Base-by-base conservation (phyloP, 352 stramenopile species). In the Phytopythium litorale region DNA sequence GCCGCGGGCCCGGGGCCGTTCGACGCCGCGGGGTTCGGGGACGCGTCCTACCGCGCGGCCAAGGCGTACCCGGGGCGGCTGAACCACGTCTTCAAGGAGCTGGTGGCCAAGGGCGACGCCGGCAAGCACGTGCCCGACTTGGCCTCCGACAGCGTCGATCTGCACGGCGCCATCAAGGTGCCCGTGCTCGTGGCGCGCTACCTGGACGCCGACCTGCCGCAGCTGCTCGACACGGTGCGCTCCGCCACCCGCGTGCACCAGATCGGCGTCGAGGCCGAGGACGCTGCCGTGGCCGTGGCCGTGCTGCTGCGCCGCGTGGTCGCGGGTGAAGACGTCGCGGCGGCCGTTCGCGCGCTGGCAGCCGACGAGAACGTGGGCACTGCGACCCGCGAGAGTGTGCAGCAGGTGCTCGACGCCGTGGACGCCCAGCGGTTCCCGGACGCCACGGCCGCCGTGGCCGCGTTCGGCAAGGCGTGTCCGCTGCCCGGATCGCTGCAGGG, bases 11-110 rank as follows among this genome's bases (percentile, higher is more conserved):
- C 63, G 12, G 12, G 35, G 35, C 35, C 35, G n/a, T 89, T 89
- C 28, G 67, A 75, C 42, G 61, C 79, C 28, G 62, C 64, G 0
- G 64, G 70, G 58, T 90, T 87, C 51, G 76, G 72, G 18, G 65
- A 69, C 32, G 58, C 53, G 18, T 88, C 78, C 48, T 88, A 88
- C 60, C 65, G 64, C 13, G 78, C 77, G 5, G 72, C 80, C 40
- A 88, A 88, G 69, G 62, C 64, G 35, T 88, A 87, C 69, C 72
- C 69, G 19, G 81, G 77, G 1, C 75, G 77, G 11, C 64, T 89
- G 38, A 91, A 91, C 64, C 67, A 79, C 54, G 77, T 87, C 60
- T 85, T 91, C 58, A 81, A 81, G 56, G 75, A 91, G 55, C 72
- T 89, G 62, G 78, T 91, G 37, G 64, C 66, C 33, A 88, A 88